These are phyloP conservation scores for Nidula microcarpa DNA, from an alignment of 768 basidiomycete genomes.

Conservation along the genomic window DNA sequence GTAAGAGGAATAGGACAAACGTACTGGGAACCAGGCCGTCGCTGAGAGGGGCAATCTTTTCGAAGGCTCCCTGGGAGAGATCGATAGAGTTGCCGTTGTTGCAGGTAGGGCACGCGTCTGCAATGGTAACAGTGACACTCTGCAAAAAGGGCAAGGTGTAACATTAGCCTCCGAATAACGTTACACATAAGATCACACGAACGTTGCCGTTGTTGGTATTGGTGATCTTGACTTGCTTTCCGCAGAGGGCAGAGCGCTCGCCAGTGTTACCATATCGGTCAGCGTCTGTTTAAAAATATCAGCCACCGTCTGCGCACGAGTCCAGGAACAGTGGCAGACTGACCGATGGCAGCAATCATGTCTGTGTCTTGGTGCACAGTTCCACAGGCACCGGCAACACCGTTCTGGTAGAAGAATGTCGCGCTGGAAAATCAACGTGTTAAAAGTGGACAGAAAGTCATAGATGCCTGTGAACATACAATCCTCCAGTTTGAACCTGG, in stretches of 20 bases:
- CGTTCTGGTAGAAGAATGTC: constrained; percentile 70
- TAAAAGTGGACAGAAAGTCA: constrained; percentile 3
- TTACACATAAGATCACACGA: neutral
- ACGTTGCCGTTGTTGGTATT: constrained; percentile 56
- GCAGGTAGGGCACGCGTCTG: constrained; percentile 84
- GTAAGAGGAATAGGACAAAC: constrained; percentile 16
- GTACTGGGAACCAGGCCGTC: constrained; percentile 59
- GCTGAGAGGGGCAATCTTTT: constrained; percentile 40
- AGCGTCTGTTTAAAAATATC: constrained; percentile 34
- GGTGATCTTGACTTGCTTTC: constrained; percentile 57
- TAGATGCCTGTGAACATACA: constrained; percentile 28
- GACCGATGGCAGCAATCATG: constrained; percentile 62
- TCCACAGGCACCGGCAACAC: constrained; percentile 81
- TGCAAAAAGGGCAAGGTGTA: constrained; percentile 7
- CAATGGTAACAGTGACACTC: constrained; percentile 61
- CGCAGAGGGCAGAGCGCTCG: constrained; percentile 56
- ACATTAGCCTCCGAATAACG: neutral
- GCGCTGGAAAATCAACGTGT: constrained; percentile 32
- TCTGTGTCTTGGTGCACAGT: constrained; percentile 49
- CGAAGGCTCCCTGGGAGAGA: constrained; percentile 68
- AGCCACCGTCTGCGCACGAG: neutral
- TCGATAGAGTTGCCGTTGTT: constrained; percentile 64
- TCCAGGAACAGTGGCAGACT: constrained; percentile 11
- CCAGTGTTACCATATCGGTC: constrained; percentile 47
- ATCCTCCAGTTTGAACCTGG: constrained; percentile 34